These are phyloP conservation scores for Hebeloma cylindrosporum DNA, from an alignment of 768 basidiomycete genomes.

Conservation along the genomic window DNA sequence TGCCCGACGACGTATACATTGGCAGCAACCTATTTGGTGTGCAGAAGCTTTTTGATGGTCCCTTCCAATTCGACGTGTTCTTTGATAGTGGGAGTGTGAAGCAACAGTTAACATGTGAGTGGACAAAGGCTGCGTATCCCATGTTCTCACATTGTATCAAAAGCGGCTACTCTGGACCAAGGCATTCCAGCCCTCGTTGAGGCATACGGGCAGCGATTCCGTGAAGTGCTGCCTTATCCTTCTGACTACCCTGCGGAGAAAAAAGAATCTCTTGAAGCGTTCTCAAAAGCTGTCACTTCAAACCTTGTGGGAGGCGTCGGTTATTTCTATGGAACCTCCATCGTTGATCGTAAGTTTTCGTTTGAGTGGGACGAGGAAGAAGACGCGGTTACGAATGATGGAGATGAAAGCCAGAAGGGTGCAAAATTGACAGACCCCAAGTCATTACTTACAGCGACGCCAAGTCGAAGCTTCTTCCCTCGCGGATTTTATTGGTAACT, in stretches of 20 bases:
- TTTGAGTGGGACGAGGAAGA: slow-evolving; percentile 89
- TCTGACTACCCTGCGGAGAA: slow-evolving; percentile 50
- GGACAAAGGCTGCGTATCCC: background rate
- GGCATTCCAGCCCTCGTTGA: slow-evolving; percentile 67
- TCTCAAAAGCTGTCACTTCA: slow-evolving; percentile 87
- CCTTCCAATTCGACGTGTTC: slow-evolving; percentile 87
- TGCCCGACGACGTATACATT: slow-evolving; percentile 71
- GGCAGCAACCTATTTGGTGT: slow-evolving; percentile 83
- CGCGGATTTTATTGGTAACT: slow-evolving; percentile 92
- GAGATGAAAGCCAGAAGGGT: slow-evolving; percentile 44
- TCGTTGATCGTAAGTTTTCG: slow-evolving; percentile 81
- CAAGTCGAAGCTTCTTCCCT: slow-evolving; percentile 96
- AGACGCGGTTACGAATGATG: slow-evolving; percentile 35
- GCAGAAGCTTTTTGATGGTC: slow-evolving; percentile 82
- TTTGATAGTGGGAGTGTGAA: slow-evolving; percentile 76
- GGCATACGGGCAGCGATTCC: slow-evolving; percentile 68
- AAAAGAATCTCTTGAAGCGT: slow-evolving; percentile 53
- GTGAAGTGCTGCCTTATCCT: slow-evolving; percentile 66
- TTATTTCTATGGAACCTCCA: slow-evolving; percentile 90
- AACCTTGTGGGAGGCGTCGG: slow-evolving; percentile 93
- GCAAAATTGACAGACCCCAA: slow-evolving; percentile 71
- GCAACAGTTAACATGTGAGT: slow-evolving; percentile 64
- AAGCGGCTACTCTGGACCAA: slow-evolving; percentile 65
- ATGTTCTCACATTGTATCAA: background rate
- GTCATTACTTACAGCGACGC: slow-evolving; percentile 85